Conservation (phyloP, 169 alveolate species). For the Plasmodium malariae region DNA sequence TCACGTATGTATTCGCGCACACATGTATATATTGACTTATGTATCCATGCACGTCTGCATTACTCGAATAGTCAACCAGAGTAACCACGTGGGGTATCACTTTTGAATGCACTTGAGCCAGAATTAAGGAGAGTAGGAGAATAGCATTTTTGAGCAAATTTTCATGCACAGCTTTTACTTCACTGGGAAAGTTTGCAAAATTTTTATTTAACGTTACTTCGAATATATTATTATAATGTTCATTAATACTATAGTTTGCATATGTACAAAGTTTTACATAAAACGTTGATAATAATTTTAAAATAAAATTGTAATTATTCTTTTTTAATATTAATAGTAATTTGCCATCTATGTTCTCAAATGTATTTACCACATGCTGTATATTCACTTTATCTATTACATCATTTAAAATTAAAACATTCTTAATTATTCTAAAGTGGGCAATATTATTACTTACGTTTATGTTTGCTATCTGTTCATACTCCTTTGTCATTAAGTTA, state of each 20-base stretch:
- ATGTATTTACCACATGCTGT: slow-evolving; percentile 12
- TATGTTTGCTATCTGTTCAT: slow-evolving; percentile 32
- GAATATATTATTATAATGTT: slow-evolving; percentile 33
- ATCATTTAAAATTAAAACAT: slow-evolving; percentile 38
- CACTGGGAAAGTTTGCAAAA: not conserved
- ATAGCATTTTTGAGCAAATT: slow-evolving; percentile 33
- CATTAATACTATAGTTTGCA: slow-evolving; percentile 23
- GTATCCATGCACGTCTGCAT: not conserved
- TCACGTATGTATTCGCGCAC: not conserved
- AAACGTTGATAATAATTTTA: slow-evolving; percentile 50
- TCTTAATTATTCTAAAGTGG: slow-evolving; percentile 48
- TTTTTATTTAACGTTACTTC: slow-evolving; percentile 13
- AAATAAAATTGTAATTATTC: slow-evolving; percentile 49
- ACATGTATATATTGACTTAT: not conserved
- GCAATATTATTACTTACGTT: slow-evolving; percentile 20
- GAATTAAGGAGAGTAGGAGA: slow-evolving; percentile 31
- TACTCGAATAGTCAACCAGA: slow-evolving; percentile 68
- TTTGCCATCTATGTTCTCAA: slow-evolving; percentile 43
- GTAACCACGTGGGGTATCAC: slow-evolving; percentile 26
- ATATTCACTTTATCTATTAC: slow-evolving; percentile 48
- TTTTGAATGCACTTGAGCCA: slow-evolving; percentile 10
- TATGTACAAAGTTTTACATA: slow-evolving; percentile 35
- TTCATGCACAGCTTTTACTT: slow-evolving; percentile 38
- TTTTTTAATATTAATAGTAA: slow-evolving; percentile 54
- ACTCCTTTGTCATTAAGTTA: slow-evolving; percentile 59